Evolutionary conservation across 352 stramenopile genomes (phyloP).

Genomic region (Phytophthora sansomeana): DNA sequence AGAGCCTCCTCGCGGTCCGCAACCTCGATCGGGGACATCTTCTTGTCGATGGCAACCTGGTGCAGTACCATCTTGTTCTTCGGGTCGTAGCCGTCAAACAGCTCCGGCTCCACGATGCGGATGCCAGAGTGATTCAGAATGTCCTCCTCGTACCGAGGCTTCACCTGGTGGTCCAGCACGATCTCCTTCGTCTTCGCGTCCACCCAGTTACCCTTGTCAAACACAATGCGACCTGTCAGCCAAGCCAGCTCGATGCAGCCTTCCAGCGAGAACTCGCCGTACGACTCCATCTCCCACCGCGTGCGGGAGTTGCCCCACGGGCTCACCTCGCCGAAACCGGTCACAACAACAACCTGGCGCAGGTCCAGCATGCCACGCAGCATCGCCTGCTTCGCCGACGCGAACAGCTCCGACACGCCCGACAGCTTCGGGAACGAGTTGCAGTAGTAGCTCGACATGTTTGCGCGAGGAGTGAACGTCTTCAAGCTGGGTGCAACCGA

Average conservation of each 20-base stretch:
- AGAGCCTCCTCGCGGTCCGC: conserved; percentile 85
- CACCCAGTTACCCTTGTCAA: conserved; percentile 86
- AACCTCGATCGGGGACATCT: conserved; percentile 89
- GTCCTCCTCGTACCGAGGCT: conserved; percentile 83
- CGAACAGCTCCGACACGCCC: conserved; percentile 42
- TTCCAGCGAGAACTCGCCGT: conserved; percentile 90
- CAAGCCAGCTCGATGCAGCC: conserved; percentile 90
- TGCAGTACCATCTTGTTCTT: conserved; percentile 90
- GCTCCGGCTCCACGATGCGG: conserved; percentile 85
- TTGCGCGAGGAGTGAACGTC: conserved; percentile 57
- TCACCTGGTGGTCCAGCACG: conserved; percentile 80
- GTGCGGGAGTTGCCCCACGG: conserved; percentile 88
- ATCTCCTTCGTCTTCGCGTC: conserved; percentile 85
- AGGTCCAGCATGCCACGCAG: conserved; percentile 84
- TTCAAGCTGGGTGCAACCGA: conserved; percentile 18
- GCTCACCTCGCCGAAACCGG: conserved; percentile 88
- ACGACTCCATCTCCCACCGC: conserved; percentile 92
- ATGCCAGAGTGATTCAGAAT: conserved; percentile 85
- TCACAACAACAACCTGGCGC: conserved; percentile 85
- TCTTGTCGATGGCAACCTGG: conserved; percentile 90
- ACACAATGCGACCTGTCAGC: conserved; percentile 85
- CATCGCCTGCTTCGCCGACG: conserved; percentile 46
- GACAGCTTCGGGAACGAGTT: conserved; percentile 72
- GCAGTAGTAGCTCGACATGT: conserved; percentile 82
- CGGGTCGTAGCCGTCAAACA: conserved; percentile 91